Percentiles rank a stretch among this genome's conserved stretches.
Conservation (phyloP, 1,139 yeast species). For the Arxiozyma heterogenica region DNA sequence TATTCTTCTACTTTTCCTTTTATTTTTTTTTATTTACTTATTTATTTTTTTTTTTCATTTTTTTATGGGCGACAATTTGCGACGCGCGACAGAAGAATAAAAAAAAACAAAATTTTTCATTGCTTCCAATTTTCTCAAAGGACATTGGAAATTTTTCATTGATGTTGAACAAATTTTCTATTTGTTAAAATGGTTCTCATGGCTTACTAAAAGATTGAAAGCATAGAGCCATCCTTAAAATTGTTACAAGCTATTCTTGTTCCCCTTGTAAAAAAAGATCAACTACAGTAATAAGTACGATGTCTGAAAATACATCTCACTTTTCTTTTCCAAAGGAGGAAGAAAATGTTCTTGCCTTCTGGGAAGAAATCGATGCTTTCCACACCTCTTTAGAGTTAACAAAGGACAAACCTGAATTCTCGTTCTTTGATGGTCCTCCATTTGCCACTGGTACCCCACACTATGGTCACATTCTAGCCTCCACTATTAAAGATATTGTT, state of each 20-base stretch:
- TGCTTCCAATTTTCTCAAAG: not conserved
- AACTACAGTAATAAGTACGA: constrained; percentile 2
- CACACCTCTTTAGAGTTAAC: constrained; percentile 77
- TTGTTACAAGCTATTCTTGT: no score
- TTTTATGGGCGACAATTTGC: not conserved
- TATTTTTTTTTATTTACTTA: not conserved
- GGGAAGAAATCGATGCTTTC: constrained; percentile 92
- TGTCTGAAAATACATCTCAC: constrained; percentile 26
- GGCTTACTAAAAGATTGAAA: no score
- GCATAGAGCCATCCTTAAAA: no score
- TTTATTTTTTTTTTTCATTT: not conserved
- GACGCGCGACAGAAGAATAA: not conserved
- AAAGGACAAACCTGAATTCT: constrained; percentile 75
- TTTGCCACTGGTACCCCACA: constrained; percentile 99
- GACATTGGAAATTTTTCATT: not conserved
- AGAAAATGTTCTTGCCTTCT: constrained; percentile 62
- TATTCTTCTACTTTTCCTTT: not conserved
- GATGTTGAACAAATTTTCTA: no score
- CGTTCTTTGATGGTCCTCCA: constrained; percentile 98
- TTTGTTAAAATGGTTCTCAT: no score
- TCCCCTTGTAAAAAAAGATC: not conserved
- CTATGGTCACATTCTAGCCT: constrained; percentile 93
- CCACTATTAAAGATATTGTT: constrained; percentile 92
- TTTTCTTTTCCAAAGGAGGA: constrained; percentile 77
- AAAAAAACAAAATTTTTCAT: not conserved